Evolutionary conservation across 139 green algal genomes (phyloP).

Genomic region (Coccomyxa sp.): DNA sequence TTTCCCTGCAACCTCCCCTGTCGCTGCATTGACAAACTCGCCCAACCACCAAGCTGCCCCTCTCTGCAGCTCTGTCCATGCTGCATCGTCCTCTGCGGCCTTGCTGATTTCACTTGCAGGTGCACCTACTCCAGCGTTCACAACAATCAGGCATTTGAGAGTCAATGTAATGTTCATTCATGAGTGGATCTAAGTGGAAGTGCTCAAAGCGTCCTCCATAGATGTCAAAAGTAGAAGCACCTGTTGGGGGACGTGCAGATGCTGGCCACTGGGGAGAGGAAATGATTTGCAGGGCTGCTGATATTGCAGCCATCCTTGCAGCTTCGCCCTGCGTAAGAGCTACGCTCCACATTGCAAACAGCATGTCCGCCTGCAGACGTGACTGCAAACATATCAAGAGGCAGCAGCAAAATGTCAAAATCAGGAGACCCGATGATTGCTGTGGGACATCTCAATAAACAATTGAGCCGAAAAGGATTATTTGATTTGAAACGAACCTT

Average conservation of each 20-base stretch:
- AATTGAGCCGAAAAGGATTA: background rate
- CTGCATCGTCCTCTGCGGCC: slow-evolving; percentile 33
- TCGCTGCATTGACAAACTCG: slow-evolving; percentile 65
- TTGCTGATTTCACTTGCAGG: background rate
- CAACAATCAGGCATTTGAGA: no score
- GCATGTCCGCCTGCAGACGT: slow-evolving; percentile 6
- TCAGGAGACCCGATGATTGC: background rate
- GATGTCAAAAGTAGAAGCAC: no score
- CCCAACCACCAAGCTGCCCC: slow-evolving; percentile 70
- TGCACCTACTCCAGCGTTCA: no score
- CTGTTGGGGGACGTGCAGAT: no score
- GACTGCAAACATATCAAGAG: no score
- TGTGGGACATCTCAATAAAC: background rate
- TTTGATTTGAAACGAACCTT: background rate
- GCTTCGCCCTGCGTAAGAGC: slow-evolving; percentile 23
- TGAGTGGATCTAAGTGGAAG: no score
- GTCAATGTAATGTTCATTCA: no score
- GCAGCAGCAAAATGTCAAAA: no score
- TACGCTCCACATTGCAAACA: slow-evolving; percentile 36
- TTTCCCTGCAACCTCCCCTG: slow-evolving; percentile 41
- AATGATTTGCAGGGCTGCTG: slow-evolving; percentile 25
- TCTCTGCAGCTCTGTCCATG: slow-evolving; percentile 46
- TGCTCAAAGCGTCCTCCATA: no score
- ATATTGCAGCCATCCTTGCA: slow-evolving; percentile 30
- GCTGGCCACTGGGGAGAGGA: slow-evolving; percentile 4